Evolutionary conservation across 2,329 filamentous ascomycete species (phyloP).

Genomic region (Aspergillus tanneri): DNA sequence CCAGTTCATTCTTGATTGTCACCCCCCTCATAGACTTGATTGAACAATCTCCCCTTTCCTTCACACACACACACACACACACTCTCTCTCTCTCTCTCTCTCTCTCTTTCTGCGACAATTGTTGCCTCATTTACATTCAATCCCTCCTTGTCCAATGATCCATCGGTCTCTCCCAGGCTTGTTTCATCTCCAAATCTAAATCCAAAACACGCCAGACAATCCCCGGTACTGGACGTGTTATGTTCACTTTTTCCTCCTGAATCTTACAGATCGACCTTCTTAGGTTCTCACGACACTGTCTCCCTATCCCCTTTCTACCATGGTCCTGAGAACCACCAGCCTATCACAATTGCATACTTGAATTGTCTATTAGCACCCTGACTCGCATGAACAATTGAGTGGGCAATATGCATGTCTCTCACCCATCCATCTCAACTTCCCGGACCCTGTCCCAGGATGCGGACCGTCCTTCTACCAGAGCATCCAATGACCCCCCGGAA

Average conservation of each 20-base stretch:
- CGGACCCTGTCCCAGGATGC: slow-evolving; percentile 18
- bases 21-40: too few relatives aligned
- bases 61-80: not conserved
- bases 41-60: too few relatives aligned
- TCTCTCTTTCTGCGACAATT: slow-evolving; percentile 5
- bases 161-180: slow-evolving; percentile 3
- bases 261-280: not conserved
- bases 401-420: slow-evolving; percentile 15
- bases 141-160: slow-evolving; percentile 1
- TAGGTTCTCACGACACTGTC: not conserved
- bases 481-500: slow-evolving; percentile 35
- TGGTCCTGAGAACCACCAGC: slow-evolving; percentile 14
- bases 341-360: slow-evolving; percentile 17
- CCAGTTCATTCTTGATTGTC: too few relatives aligned
- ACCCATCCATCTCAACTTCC: slow-evolving; percentile 13
- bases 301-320: slow-evolving; percentile 13
- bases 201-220: slow-evolving; percentile 16
- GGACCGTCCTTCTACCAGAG: slow-evolving; percentile 34
- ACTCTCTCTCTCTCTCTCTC: slow-evolving; percentile 2
- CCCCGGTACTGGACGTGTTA: slow-evolving; percentile 8
- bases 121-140: not conserved
- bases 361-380: slow-evolving; percentile 5
- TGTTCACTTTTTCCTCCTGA: slow-evolving; percentile 7
- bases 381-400: not conserved
- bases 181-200: slow-evolving; percentile 11